Evolutionary conservation across 345 rosid genomes (phyloP), one percentile per base, ranked within the genome.

Genomic region (Isatis tinctoria): DNA sequence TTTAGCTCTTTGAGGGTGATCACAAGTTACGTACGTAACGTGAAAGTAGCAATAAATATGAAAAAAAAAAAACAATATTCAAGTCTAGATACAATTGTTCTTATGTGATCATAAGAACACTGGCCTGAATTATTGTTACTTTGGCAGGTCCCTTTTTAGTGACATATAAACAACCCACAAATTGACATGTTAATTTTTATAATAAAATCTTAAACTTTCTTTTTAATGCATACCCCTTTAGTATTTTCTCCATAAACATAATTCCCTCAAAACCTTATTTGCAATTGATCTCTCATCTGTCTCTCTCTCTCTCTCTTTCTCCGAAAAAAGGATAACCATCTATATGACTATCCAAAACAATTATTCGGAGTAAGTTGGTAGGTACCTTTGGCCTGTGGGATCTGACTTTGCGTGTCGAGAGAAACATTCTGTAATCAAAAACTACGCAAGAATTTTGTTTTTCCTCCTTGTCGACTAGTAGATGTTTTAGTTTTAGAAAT

Each of bases 51-150:
- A 51, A 65, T 49, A 32, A 13, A 51, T 24, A 39, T 24, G 27
- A 51, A 39, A 35, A 3, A 36, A 35, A 3, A 36, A 49, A 13
- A 35, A 49, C 0, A 5, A 43, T 6, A 27, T 53, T 48, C 13
- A 49, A 48, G 44, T 48, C 18, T 32, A 51, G 36, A 49, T 48
- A 28, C 18, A 28, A 41, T 1, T 69, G 64, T 69, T 56, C 37
- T 61, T 67, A 17, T 11, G 40, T 54, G 53, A 54, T 41, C 43
- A 41, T 56, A 39, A 53, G 62, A 53, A 37, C 51, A 71, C 39
- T 36, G 59, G 39, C 67, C 27, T 70, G 18, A 58, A 48, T 27
- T 61, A 71, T 24, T 71, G 60, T 27, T 48, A 45, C 24, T 32
- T 41, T 58, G 65, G 27, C 57, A 70, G 59, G 56, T 33, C 48